Conservation (phyloP, 1,284 basidiomycete genomes). For the Sporisorium iseilematis-ciliati region DNA sequence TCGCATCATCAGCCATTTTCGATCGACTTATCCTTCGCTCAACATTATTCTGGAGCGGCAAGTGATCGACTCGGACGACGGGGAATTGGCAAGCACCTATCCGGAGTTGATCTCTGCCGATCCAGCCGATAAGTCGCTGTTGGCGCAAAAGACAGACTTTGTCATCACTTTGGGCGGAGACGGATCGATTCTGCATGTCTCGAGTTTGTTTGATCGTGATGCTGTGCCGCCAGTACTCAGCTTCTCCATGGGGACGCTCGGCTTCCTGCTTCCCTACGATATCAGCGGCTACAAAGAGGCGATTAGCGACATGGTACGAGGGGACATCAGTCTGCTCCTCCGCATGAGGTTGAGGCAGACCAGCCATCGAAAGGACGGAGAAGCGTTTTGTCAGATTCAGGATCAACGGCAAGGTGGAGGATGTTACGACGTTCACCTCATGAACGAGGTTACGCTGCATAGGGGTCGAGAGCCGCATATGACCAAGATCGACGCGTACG, state of each 20-base stretch:
- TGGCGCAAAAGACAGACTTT: slow-evolving; percentile 74
- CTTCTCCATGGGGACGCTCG: slow-evolving; percentile 95
- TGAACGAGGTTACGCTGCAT: slow-evolving; percentile 96
- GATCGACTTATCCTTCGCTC: slow-evolving; percentile 76
- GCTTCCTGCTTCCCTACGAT: slow-evolving; percentile 88
- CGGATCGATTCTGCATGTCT: slow-evolving; percentile 94
- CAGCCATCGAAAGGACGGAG: slow-evolving; percentile 44
- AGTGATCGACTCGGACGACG: slow-evolving; percentile 75
- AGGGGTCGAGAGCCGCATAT: slow-evolving; percentile 90
- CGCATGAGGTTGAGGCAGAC: slow-evolving; percentile 62
- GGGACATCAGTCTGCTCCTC: slow-evolving; percentile 56
- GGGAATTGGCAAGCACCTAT: slow-evolving; percentile 55
- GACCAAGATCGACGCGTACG: slow-evolving; percentile 92
- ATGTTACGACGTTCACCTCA: slow-evolving; percentile 84
- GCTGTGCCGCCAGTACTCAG: slow-evolving; percentile 94
- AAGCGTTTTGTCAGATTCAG: slow-evolving; percentile 41
- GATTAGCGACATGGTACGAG: slow-evolving; percentile 54
- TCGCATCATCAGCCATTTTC: slow-evolving; percentile 68
- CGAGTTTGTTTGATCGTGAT: slow-evolving; percentile 86
- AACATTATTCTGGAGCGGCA: slow-evolving; percentile 80
- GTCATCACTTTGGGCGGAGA: slow-evolving; percentile 94
- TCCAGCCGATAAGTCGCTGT: slow-evolving; percentile 17
- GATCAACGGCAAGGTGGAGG: slow-evolving; percentile 32
- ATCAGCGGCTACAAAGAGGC: slow-evolving; percentile 55
- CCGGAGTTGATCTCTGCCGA: slow-evolving; percentile 39